Conservation (phyloP, 225 moss, liverwort and hornwort species). For the Pseudoscleropodium purum region DNA sequence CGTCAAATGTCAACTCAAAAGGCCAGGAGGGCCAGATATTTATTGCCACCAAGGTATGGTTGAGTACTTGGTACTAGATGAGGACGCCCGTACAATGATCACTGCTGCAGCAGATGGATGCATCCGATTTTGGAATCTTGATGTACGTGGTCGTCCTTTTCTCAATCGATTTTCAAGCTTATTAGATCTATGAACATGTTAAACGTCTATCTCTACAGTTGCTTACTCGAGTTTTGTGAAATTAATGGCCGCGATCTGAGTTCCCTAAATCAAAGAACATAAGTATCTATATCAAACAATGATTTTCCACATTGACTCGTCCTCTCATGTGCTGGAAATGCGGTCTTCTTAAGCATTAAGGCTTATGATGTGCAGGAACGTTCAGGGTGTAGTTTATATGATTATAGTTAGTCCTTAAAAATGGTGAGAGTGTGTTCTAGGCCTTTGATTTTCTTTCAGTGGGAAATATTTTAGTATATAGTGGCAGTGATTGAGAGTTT, state of each 20-base stretch:
- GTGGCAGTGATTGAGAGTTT: not conserved
- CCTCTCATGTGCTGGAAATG: not conserved
- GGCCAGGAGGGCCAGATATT: conserved; percentile 50
- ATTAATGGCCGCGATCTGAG: not conserved
- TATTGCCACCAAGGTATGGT: conserved; percentile 91
- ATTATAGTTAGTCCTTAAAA: not conserved
- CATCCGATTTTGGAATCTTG: conserved; percentile 93
- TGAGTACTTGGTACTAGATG: conserved; percentile 66
- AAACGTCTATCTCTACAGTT: not conserved
- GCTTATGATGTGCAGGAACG: not conserved
- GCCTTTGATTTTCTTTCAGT: not conserved
- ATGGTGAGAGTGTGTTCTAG: not conserved
- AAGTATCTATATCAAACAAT: not conserved
- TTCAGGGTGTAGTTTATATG: not conserved
- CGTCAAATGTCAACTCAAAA: conserved; percentile 93
- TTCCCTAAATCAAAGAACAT: not conserved
- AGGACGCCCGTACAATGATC: conserved; percentile 63
- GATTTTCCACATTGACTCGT: not conserved
- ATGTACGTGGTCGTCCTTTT: conserved; percentile 31
- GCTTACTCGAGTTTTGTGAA: not conserved
- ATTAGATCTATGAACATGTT: not conserved
- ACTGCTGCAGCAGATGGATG: conserved; percentile 89
- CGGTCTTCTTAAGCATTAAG: not conserved
- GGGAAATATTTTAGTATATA: not conserved
- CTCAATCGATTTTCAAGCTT: not conserved